phyloP scores from a whole-genome alignment of 202 grass and related monocot species.

The Musa balbisiana region DNA sequence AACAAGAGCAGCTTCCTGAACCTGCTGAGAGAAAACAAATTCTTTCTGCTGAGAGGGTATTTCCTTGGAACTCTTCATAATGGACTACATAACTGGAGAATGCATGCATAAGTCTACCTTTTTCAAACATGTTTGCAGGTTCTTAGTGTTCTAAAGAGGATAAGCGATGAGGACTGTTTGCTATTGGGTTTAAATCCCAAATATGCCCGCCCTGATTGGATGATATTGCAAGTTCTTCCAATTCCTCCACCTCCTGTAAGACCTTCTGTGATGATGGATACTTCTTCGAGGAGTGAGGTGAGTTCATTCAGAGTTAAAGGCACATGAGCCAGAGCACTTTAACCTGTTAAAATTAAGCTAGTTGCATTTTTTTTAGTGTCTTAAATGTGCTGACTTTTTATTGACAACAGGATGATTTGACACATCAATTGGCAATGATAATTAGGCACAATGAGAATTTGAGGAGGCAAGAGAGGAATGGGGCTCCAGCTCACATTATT shows the following conservation, averaged over 20 bases:
- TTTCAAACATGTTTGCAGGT: constrained; percentile 35
- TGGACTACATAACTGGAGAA: neutral
- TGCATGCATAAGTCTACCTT: neutral
- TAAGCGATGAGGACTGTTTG: constrained; percentile 92
- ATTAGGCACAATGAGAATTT: constrained; percentile 98
- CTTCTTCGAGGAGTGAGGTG: constrained; percentile 94
- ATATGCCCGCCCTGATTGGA: constrained; percentile 95
- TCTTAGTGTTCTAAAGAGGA: constrained; percentile 89
- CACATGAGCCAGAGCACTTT: too few species aligned
- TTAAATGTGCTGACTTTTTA: constrained; percentile 2
- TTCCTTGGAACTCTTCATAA: constrained; percentile 2
- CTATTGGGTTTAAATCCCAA: constrained; percentile 81
- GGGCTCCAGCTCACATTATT: constrained; percentile 96
- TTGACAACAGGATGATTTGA: constrained; percentile 85
- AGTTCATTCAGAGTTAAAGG: constrained; percentile 1
- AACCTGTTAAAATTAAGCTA: too few species aligned
- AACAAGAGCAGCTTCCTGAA: constrained; percentile 91
- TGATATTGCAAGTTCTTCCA: constrained; percentile 97
- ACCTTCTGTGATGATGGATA: constrained; percentile 99
- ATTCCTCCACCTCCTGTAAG: constrained; percentile 95
- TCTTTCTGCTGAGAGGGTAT: constrained; percentile 85
- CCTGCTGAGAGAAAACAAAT: constrained; percentile 89
- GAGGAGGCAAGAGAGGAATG: constrained; percentile 91
- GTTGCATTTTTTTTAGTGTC: neutral
- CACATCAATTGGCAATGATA: constrained; percentile 97